These are phyloP conservation scores for Phaeosphaeria sp. DNA, from an alignment of 2,329 filamentous ascomycete genomes.

Conservation along the genomic window DNA sequence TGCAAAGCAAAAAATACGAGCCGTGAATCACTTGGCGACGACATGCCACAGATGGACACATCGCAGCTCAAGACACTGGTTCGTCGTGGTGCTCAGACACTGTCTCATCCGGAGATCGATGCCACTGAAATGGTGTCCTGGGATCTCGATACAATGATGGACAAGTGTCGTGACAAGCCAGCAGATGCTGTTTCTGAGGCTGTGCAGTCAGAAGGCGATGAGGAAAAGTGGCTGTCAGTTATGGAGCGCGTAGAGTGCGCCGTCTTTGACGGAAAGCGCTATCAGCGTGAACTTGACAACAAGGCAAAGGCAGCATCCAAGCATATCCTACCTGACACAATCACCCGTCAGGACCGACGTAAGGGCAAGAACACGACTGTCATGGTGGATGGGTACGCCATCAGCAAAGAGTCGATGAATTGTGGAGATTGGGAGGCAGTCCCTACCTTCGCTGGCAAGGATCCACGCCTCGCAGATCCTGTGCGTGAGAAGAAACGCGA, in stretches of 20 bases:
- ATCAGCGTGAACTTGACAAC: conserved; percentile 49
- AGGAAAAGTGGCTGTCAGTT: conserved; percentile 62
- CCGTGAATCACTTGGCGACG: conserved; percentile 45
- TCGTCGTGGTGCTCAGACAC: conserved; percentile 60
- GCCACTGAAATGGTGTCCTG: conserved; percentile 64
- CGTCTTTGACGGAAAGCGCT: conserved; percentile 63
- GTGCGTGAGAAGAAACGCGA: conserved; percentile 57
- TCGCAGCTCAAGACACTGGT: conserved; percentile 62
- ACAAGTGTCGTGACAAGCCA: conserved; percentile 61
- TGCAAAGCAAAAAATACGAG: conserved; percentile 21
- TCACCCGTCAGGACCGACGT: conserved; percentile 57
- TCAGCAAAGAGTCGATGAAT: conserved; percentile 62
- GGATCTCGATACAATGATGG: conserved; percentile 61
- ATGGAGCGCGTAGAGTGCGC: conserved; percentile 65
- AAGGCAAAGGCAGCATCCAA: conserved; percentile 33
- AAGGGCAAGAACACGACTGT: conserved; percentile 65
- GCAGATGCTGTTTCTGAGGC: conserved; percentile 48
- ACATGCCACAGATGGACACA: conserved; percentile 60
- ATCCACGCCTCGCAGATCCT: conserved; percentile 58
- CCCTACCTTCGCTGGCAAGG: conserved; percentile 63
- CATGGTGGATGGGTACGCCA: conserved; percentile 61
- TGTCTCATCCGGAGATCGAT: conserved; percentile 60
- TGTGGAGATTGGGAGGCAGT: conserved; percentile 64
- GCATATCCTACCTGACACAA: conserved; percentile 47
- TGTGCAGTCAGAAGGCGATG: conserved; percentile 53